phyloP scores from a whole-genome alignment of 176 grass and related monocot species.

The Otatea glauca region DNA sequence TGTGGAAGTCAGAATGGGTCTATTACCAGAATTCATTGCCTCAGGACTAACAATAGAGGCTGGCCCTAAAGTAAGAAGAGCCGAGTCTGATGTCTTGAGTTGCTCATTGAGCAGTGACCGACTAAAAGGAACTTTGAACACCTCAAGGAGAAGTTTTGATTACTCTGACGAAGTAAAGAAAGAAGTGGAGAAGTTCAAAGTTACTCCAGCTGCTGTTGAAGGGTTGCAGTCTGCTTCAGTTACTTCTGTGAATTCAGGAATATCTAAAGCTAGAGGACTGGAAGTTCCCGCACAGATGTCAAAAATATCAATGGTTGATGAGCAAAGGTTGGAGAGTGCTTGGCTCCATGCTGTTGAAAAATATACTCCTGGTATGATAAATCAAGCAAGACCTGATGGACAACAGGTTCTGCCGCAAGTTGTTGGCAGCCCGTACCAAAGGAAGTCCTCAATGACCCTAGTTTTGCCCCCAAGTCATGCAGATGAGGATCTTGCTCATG shows the following conservation, averaged over 20 bases:
- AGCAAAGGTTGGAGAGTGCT: conserved; percentile 74
- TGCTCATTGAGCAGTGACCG: conserved; percentile 39
- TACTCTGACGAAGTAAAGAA: conserved; percentile 45
- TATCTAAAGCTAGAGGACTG: conserved; percentile 24
- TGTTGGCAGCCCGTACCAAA: conserved; percentile 32
- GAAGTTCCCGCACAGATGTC: conserved; percentile 25
- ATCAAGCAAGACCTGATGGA: conserved; percentile 54
- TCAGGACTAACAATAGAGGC: conserved; percentile 29
- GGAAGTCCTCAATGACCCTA: conserved; percentile 34
- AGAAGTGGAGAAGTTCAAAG: conserved; percentile 33
- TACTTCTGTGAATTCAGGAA: conserved; percentile 39
- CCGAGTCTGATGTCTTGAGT: conserved; percentile 37
- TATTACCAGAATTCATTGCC: conserved; percentile 41
- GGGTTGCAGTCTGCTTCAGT: conserved; percentile 2
- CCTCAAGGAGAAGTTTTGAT: conserved; percentile 47
- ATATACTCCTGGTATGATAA: conserved; percentile 48
- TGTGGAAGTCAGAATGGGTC: conserved; percentile 70
- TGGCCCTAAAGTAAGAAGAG: conserved; percentile 43
- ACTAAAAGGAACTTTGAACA: conserved; percentile 42
- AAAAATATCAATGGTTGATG: conserved; percentile 44
- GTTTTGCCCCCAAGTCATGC: conserved; percentile 43
- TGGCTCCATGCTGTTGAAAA: conserved; percentile 73
- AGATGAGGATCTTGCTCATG: conserved; percentile 60
- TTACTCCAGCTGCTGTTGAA: conserved; percentile 18
- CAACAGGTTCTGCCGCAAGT: conserved; percentile 65